phyloP scores from a whole-genome alignment of 768 basidiomycete species.

The Cystobasidium ongulense region DNA sequence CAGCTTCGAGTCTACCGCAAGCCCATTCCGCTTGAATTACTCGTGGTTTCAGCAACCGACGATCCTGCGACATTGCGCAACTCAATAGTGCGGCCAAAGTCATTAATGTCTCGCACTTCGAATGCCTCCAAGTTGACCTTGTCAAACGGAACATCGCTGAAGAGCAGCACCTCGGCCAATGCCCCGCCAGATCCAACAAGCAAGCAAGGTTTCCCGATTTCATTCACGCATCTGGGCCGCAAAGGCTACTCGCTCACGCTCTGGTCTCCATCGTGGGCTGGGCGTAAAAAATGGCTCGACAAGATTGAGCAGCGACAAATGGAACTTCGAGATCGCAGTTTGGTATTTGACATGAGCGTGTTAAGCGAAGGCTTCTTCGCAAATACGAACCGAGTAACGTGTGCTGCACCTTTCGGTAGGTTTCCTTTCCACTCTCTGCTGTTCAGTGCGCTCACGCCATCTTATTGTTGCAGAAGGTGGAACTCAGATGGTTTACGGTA shows the following conservation, averaged over 20 bases:
- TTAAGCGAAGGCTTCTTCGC: slow-evolving; percentile 83
- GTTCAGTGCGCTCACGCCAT: neutral
- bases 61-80: slow-evolving; percentile 47
- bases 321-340: slow-evolving; percentile 68
- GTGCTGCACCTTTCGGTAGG: slow-evolving; percentile 80
- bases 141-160: slow-evolving; percentile 1
- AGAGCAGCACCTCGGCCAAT: slow-evolving; percentile 5
- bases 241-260: slow-evolving; percentile 85
- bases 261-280: slow-evolving; percentile 76
- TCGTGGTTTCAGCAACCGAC: slow-evolving; percentile 66
- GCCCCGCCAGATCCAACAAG: slow-evolving; percentile 47
- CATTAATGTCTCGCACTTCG: slow-evolving; percentile 41
- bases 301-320: slow-evolving; percentile 82
- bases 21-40: slow-evolving; percentile 93
- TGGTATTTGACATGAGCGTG: slow-evolving; percentile 73
- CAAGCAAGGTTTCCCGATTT: slow-evolving; percentile 83
- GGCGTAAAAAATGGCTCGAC: slow-evolving; percentile 90
- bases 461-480: slow-evolving; percentile 59
- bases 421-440: slow-evolving; percentile 40
- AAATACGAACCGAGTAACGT: slow-evolving; percentile 78
- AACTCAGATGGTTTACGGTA: slow-evolving; percentile 84
- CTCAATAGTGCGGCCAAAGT: slow-evolving; percentile 41
- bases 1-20: slow-evolving; percentile 87
- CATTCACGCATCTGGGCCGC: slow-evolving; percentile 84
- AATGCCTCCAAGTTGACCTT: slow-evolving; percentile 17